These are phyloP conservation scores for Buxus sempervirens DNA, from an alignment of 164 flowering plant genomes.

Conservation along the genomic window DNA sequence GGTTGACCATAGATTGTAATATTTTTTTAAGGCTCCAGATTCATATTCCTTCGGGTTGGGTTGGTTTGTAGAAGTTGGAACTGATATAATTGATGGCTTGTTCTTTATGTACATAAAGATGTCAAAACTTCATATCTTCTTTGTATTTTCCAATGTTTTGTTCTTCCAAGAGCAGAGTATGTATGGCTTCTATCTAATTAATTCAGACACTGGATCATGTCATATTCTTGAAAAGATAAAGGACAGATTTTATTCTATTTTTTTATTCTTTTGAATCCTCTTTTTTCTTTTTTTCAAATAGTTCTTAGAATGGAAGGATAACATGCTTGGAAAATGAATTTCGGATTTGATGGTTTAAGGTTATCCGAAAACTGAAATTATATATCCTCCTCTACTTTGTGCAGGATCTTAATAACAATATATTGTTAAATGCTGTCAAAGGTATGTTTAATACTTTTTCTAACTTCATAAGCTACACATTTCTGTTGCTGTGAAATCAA, in stretches of 20 bases:
- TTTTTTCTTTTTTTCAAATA: not conserved
- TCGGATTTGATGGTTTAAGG: too few species aligned
- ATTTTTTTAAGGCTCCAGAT: too few species aligned
- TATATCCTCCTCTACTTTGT: slow-evolving; percentile 13
- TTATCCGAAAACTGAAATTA: not conserved
- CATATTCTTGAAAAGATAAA: too few species aligned
- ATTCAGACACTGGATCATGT: not conserved
- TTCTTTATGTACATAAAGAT: too few species aligned
- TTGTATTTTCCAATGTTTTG: not conserved
- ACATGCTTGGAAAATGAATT: too few species aligned
- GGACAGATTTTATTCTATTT: too few species aligned
- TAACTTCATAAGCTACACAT: not conserved
- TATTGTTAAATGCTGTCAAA: slow-evolving; percentile 75
- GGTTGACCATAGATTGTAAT: too few species aligned
- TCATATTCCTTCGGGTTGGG: too few species aligned
- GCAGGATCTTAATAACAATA: slow-evolving; percentile 69
- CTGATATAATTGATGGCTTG: not conserved
- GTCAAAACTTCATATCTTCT: not conserved
- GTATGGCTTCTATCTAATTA: not conserved
- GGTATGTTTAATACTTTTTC: slow-evolving; percentile 33
- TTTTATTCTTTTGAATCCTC: not conserved
- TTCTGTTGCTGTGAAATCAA: not conserved
- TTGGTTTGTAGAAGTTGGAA: not conserved
- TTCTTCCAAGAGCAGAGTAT: not conserved
- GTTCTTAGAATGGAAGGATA: not conserved